phyloP scores from a whole-genome alignment of 2,329 filamentous ascomycete species.

The Fusarium anguioides region DNA sequence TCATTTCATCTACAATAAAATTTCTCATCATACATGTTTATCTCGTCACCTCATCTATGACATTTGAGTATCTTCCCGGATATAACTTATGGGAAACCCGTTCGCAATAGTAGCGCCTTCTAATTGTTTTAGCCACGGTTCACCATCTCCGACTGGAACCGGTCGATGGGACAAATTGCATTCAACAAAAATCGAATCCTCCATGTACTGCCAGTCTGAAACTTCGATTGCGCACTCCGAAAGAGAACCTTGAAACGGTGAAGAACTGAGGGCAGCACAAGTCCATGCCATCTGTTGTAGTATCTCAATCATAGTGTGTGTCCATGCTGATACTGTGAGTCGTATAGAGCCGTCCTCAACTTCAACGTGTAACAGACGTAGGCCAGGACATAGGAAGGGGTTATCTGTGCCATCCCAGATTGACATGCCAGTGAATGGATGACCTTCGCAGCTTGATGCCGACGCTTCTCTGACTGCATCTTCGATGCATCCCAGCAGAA shows the following conservation, averaged over 20 bases:
- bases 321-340: slow-evolving; percentile 51
- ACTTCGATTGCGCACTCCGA: slow-evolving; percentile 49
- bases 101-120: slow-evolving; percentile 49
- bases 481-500: slow-evolving; percentile 48
- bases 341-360: slow-evolving; percentile 49
- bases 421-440: slow-evolving; percentile 49
- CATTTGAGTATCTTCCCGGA: slow-evolving; percentile 6
- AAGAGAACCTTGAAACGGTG: slow-evolving; percentile 48
- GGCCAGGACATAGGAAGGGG: slow-evolving; percentile 43
- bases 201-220: slow-evolving; percentile 48
- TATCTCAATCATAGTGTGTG: slow-evolving; percentile 50
- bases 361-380: slow-evolving; percentile 51
- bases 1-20: slow-evolving; percentile 28
- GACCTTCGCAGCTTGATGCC: slow-evolving; percentile 38
- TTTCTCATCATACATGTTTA: neutral
- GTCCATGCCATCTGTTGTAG: slow-evolving; percentile 54
- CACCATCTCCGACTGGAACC: slow-evolving; percentile 44
- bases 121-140: slow-evolving; percentile 46
- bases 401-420: slow-evolving; percentile 51
- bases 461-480: slow-evolving; percentile 49
- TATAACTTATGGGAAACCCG: slow-evolving; percentile 49
- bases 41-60: neutral
- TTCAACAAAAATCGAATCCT: slow-evolving; percentile 51
- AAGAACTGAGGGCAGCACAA: slow-evolving; percentile 50
- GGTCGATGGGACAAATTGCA: slow-evolving; percentile 50